phyloP scores from a whole-genome alignment of 75 land plant species.

The Pinus taeda region DNA sequence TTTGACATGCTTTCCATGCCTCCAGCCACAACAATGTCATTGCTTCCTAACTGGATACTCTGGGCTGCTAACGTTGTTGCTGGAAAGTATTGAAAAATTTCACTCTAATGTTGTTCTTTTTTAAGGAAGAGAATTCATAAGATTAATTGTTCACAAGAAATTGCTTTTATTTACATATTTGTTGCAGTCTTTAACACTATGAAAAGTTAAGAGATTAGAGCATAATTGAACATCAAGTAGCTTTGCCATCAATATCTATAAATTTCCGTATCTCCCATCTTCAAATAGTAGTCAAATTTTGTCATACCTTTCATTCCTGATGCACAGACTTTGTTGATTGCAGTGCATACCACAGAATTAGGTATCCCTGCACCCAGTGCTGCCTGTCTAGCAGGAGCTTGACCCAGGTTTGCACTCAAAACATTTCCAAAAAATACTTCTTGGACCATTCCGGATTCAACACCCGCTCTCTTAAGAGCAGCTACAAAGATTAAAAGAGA shows the following conservation, averaged over 20 bases:
- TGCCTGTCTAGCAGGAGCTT: constrained; percentile 97
- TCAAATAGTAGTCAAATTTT: neutral
- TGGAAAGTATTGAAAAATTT: constrained; percentile 13
- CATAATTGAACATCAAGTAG: neutral
- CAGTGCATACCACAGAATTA: constrained; percentile 76
- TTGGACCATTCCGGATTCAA: constrained; percentile 75
- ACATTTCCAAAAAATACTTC: constrained; percentile 98
- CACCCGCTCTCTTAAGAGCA: constrained; percentile 64
- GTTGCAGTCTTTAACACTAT: neutral
- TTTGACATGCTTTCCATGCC: constrained; percentile 99
- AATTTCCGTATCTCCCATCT: neutral
- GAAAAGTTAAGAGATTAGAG: neutral
- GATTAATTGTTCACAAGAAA: neutral
- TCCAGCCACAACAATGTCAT: constrained; percentile 91
- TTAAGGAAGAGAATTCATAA: neutral
- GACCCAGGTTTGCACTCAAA: constrained; percentile 91
- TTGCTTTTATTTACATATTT: neutral
- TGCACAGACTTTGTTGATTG: constrained; percentile 94
- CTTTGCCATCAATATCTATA: neutral
- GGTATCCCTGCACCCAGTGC: constrained; percentile 92
- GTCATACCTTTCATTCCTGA: constrained; percentile 90
- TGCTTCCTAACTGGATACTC: constrained; percentile 74
- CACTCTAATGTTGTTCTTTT: neutral
- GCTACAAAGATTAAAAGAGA: constrained; percentile 26
- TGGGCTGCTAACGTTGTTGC: constrained; percentile 89